These are phyloP conservation scores for Leccinum pachyderme DNA, from an alignment of 1,284 basidiomycete genomes.

Conservation along the genomic window DNA sequence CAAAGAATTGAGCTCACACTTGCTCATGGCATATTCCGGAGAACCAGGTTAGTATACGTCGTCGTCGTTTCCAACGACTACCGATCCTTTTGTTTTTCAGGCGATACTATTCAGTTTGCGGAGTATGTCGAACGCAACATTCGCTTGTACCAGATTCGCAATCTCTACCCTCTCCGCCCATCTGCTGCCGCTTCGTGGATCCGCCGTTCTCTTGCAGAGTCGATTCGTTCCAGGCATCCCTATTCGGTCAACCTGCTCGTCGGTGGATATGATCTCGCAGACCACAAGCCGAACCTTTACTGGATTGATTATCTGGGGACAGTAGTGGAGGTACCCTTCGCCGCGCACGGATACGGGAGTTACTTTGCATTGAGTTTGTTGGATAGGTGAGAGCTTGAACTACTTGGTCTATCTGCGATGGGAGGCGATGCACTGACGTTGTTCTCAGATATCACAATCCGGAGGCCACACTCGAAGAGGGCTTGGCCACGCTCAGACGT, in stretches of 20 bases:
- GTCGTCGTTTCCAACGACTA: background rate
- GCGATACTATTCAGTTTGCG: conserved; percentile 96
- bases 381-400: conserved; percentile 61
- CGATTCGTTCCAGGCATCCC: conserved; percentile 83
- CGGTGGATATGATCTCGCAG: conserved; percentile 84
- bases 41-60: conserved; percentile 69
- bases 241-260: conserved; percentile 93
- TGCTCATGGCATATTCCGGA: conserved; percentile 94
- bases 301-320: conserved; percentile 98
- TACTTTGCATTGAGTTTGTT: conserved; percentile 93
- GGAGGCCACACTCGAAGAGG: conserved; percentile 80
- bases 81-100: conserved; percentile 40
- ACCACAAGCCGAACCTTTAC: conserved; percentile 75
- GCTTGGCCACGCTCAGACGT: conserved; percentile 77
- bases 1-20: conserved; percentile 85
- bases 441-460: conserved; percentile 76
- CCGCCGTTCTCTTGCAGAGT: conserved; percentile 85
- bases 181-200: conserved; percentile 94
- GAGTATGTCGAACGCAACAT: conserved; percentile 97
- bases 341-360: conserved; percentile 92
- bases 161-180: conserved; percentile 86
- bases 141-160: conserved; percentile 93
- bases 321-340: conserved; percentile 86
- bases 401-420: background rate
- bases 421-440: conserved; percentile 9